phyloP scores from a whole-genome alignment of 2,329 filamentous ascomycete species.

The Fusarium sp. region DNA sequence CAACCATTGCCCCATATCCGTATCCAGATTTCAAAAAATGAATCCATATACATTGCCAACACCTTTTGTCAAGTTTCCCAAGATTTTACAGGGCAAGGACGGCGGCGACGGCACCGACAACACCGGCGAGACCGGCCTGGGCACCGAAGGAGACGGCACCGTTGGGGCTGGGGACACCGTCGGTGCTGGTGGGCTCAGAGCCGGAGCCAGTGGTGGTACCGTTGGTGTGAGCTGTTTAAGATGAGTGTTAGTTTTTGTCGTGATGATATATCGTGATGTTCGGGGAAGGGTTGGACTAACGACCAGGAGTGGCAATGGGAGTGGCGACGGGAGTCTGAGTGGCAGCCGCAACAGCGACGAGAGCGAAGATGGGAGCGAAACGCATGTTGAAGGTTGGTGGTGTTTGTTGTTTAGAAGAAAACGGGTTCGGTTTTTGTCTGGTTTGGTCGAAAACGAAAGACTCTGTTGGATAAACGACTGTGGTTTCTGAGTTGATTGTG shows the following conservation, averaged over 20 bases:
- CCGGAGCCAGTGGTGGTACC: slow-evolving; percentile 29
- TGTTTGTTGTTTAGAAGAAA: slow-evolving; percentile 16
- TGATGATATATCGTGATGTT: slow-evolving; percentile 6
- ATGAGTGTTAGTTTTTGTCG: slow-evolving; percentile 16
- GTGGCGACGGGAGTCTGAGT: slow-evolving; percentile 31
- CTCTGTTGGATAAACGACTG: slow-evolving; percentile 31
- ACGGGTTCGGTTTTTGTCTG: slow-evolving; percentile 1
- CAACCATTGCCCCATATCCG: slow-evolving; percentile 9
- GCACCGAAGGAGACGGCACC: slow-evolving; percentile 32
- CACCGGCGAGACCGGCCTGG: slow-evolving; percentile 37
- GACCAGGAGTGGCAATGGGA: slow-evolving; percentile 30
- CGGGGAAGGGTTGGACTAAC: slow-evolving; percentile 26
- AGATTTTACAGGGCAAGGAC: slow-evolving; percentile 41
- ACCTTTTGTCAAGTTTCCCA: slow-evolving; percentile 1
- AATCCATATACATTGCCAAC: slow-evolving; percentile 7
- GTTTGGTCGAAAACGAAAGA: slow-evolving; percentile 26
- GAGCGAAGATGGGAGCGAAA: slow-evolving; percentile 41
- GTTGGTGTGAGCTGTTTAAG: slow-evolving; percentile 24
- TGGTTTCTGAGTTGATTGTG: slow-evolving; percentile 17
- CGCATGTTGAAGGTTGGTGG: slow-evolving; percentile 37
- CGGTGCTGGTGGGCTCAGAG: slow-evolving; percentile 4
- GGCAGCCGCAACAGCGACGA: slow-evolving; percentile 40
- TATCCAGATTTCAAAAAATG: slow-evolving; percentile 3
- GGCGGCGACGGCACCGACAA: slow-evolving; percentile 36
- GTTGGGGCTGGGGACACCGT: slow-evolving; percentile 21